A percentile compares a stretch with the other conserved stretches of the same genome.
These are phyloP conservation scores for Volvariella surrecta DNA, from an alignment of 1,284 basidiomycete species.

Conservation along the genomic window DNA sequence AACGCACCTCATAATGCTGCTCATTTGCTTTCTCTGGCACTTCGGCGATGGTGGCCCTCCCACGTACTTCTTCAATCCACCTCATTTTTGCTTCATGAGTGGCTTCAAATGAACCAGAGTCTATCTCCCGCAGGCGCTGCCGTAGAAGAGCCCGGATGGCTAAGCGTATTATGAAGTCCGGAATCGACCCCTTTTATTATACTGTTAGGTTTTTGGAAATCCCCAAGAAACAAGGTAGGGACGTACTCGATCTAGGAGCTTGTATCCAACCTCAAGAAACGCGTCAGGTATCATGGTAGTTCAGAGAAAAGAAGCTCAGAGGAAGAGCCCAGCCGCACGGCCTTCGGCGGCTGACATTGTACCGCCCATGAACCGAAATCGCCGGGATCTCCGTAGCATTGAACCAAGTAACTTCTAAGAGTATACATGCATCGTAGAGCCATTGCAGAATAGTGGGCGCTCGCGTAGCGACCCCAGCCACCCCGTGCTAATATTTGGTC, in stretches of 20 bases:
- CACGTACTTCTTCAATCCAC: conserved; percentile 48
- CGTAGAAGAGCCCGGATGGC: conserved; percentile 53
- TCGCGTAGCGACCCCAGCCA: too few relatives aligned
- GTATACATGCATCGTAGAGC: too few relatives aligned
- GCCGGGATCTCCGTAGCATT: too few relatives aligned
- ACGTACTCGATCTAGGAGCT: conserved; percentile 12
- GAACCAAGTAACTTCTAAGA: too few relatives aligned
- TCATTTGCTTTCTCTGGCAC: conserved; percentile 68
- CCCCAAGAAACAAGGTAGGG: background rate
- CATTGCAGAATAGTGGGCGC: too few relatives aligned
- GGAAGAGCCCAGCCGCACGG: too few relatives aligned
- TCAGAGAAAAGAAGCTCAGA: too few relatives aligned
- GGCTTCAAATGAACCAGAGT: conserved; percentile 51
- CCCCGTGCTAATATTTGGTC: background rate
- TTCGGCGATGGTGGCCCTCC: conserved; percentile 51
- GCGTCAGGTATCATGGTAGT: conserved; percentile 4
- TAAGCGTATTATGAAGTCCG: conserved; percentile 53
- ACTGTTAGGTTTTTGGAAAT: conserved; percentile 12
- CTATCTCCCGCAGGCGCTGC: conserved; percentile 54
- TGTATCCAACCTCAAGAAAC: conserved; percentile 9
- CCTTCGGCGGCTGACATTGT: too few relatives aligned
- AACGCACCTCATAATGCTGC: conserved; percentile 67
- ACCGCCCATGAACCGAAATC: too few relatives aligned
- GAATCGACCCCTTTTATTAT: conserved; percentile 41
- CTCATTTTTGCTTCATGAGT: conserved; percentile 63